Evolutionary conservation across 768 basidiomycete genomes (phyloP).

Genomic region (Boletales sp.): DNA sequence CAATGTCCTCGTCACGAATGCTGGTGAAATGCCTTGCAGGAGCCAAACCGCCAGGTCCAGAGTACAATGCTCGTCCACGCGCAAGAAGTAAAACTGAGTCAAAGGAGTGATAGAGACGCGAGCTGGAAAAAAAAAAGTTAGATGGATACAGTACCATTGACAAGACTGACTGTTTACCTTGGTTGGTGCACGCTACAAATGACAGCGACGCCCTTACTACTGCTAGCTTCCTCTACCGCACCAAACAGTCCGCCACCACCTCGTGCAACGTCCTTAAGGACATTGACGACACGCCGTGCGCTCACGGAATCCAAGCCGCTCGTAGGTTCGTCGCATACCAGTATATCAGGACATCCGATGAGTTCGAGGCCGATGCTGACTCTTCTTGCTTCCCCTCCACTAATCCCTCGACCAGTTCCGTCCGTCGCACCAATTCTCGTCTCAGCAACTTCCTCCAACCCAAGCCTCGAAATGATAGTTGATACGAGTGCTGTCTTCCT

Average conservation of each 20-base stretch:
- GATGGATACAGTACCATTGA: background rate
- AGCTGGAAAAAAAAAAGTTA: constrained; percentile 37
- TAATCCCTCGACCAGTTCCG: constrained; percentile 75
- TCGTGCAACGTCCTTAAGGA: constrained; percentile 73
- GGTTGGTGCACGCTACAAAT: constrained; percentile 90
- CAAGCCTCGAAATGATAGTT: constrained; percentile 71
- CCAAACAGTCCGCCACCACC: constrained; percentile 26
- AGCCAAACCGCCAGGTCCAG: constrained; percentile 67
- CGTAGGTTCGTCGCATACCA: constrained; percentile 88
- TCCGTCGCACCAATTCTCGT: constrained; percentile 64
- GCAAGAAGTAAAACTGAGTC: constrained; percentile 78
- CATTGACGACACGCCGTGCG: constrained; percentile 73
- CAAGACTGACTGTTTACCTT: constrained; percentile 40
- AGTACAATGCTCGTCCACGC: constrained; percentile 74
- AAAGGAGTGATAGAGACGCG: constrained; percentile 82
- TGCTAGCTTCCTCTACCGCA: constrained; percentile 9
- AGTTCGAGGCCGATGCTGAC: constrained; percentile 90
- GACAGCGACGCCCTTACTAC: constrained; percentile 68
- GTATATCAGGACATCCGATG: constrained; percentile 77
- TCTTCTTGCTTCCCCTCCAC: constrained; percentile 87
- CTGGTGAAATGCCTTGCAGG: constrained; percentile 66
- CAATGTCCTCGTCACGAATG: constrained; percentile 24
- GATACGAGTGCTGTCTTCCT: constrained; percentile 68
- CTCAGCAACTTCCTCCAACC: constrained; percentile 66
- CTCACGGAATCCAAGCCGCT: constrained; percentile 84